These are phyloP conservation scores for Podila minutissima DNA, from an alignment of 192 early-diverging fungal species.

Conservation along the genomic window DNA sequence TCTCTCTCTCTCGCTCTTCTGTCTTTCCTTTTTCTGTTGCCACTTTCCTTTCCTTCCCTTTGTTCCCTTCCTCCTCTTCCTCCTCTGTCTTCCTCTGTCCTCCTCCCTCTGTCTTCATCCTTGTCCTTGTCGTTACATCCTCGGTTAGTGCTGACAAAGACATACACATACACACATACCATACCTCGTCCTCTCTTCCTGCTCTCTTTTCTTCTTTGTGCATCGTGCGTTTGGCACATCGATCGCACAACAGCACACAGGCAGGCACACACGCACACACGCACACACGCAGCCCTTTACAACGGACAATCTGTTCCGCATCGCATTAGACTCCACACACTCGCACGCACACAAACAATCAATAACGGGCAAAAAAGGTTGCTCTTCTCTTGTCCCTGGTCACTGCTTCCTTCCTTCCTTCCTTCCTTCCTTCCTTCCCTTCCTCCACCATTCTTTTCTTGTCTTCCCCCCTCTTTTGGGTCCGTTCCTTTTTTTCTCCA, in stretches of 20 bases:
- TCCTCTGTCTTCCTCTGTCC: too few relatives aligned
- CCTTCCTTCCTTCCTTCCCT: not conserved
- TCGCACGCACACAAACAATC: not conserved
- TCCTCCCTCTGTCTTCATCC: not conserved
- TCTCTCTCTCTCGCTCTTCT: too few relatives aligned
- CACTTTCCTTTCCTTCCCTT: too few relatives aligned
- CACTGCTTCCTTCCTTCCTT: not conserved
- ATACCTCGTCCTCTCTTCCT: not conserved
- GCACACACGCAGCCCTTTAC: not conserved
- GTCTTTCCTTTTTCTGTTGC: not conserved
- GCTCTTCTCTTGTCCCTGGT: conserved; percentile 5
- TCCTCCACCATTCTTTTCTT: not conserved
- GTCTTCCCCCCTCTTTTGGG: not conserved
- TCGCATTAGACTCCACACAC: not conserved
- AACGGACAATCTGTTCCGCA: not conserved
- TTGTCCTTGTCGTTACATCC: not conserved
- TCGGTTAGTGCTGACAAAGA: conserved; percentile 14
- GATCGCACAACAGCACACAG: not conserved
- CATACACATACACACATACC: not conserved
- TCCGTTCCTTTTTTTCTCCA: conserved; percentile 2
- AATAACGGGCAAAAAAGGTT: too few relatives aligned
- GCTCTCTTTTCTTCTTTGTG: too few relatives aligned
- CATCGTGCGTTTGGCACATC: too few relatives aligned
- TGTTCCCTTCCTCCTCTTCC: too few relatives aligned
- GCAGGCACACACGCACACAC: not conserved